phyloP scores from a whole-genome alignment of 2,329 filamentous ascomycete genomes.

The Colletotrichum costaricense region DNA sequence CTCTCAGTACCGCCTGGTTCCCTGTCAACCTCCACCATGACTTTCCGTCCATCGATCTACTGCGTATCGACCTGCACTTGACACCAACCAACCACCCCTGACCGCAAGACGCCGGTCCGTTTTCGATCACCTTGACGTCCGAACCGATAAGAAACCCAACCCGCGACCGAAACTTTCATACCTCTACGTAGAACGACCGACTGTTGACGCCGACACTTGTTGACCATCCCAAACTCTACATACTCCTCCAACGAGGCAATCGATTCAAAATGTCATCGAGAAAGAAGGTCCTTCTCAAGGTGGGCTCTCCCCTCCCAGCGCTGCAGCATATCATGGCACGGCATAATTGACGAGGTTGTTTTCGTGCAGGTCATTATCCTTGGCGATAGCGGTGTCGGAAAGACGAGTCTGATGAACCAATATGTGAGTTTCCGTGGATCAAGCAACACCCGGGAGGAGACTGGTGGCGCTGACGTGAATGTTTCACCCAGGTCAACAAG shows the following conservation, averaged over 20 bases:
- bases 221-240: neutral
- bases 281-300: slow-evolving; percentile 94
- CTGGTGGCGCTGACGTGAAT: neutral
- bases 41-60: slow-evolving; percentile 30
- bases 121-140: slow-evolving; percentile 24
- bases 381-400: slow-evolving; percentile 97
- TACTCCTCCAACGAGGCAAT: neutral
- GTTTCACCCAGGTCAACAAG: slow-evolving; percentile 90
- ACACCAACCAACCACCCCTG: slow-evolving; percentile 36
- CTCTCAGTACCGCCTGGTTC: slow-evolving; percentile 36
- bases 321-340: neutral
- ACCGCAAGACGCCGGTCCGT: slow-evolving; percentile 28
- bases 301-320: slow-evolving; percentile 50
- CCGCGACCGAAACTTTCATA: slow-evolving; percentile 18
- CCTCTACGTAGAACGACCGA: slow-evolving; percentile 14
- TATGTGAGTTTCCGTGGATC: slow-evolving; percentile 78
- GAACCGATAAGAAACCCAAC: slow-evolving; percentile 21
- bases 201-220: slow-evolving; percentile 6
- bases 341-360: slow-evolving; percentile 21
- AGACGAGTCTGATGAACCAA: slow-evolving; percentile 99
- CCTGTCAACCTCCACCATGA: slow-evolving; percentile 35
- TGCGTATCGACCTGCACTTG: slow-evolving; percentile 27
- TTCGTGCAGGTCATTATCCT: slow-evolving; percentile 92
- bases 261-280: slow-evolving; percentile 74
- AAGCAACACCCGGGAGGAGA: slow-evolving; percentile 1